A percentile compares a stretch with the other conserved stretches of the same genome.
Evolutionary conservation across 768 basidiomycete species (phyloP).

Genomic region (Tylopilus sp.): DNA sequence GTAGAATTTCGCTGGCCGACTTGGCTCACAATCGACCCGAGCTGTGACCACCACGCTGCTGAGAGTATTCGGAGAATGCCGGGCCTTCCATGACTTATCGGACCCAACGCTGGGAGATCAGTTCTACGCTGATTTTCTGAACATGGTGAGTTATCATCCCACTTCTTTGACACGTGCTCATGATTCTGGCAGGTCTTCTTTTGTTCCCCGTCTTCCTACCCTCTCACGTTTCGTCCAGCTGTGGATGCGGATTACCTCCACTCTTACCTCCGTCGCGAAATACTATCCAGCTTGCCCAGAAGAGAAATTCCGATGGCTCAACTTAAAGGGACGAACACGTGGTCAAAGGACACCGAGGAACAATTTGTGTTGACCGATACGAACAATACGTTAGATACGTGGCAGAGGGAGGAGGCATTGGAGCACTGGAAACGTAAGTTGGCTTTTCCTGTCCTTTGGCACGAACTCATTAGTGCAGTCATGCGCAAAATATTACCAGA

Average conservation of each 20-base stretch:
- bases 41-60: conserved; percentile 70
- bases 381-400: conserved; percentile 56
- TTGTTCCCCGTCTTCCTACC: conserved; percentile 57
- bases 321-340: conserved; percentile 29
- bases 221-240: conserved; percentile 58
- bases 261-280: conserved; percentile 59
- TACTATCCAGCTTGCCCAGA: conserved; percentile 49
- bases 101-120: conserved; percentile 44
- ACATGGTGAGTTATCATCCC: conserved; percentile 54
- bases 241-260: conserved; percentile 59
- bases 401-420: conserved; percentile 62
- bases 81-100: conserved; percentile 75
- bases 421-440: conserved; percentile 75
- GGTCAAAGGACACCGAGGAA: conserved; percentile 33
- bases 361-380: conserved; percentile 60
- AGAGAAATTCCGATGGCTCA: conserved; percentile 53
- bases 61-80: conserved; percentile 70
- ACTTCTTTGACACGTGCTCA: conserved; percentile 6
- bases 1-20: conserved; percentile 82
- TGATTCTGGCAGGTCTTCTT: conserved; percentile 63
- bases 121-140: conserved; percentile 54
- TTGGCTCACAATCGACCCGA: conserved; percentile 57
- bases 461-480: conserved; percentile 38
- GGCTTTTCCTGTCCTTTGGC: neutral
- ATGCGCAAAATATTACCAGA: conserved; percentile 79